Evolutionary conservation across 495 filamentous ascomycete species (phyloP), one percentile per base, ranked within the genome.

Genomic region (Neurospora sp.): DNA sequence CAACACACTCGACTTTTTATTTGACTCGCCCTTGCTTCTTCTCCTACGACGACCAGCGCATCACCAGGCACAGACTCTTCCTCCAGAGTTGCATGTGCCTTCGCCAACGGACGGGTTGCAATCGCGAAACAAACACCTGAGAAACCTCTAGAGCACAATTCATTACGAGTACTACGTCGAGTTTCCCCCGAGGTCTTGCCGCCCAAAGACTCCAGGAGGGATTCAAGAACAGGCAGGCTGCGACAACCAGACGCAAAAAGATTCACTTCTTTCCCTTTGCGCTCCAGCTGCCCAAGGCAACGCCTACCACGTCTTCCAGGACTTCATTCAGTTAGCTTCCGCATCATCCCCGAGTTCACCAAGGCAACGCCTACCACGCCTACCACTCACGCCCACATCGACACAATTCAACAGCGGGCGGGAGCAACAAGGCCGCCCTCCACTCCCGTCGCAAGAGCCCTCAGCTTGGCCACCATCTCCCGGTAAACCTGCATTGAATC

Each of bases 21-120:
- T 41, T 46, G 35, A 38, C 39, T 70, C 69, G 69, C 69, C 69
- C 69, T 41, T 70, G n/a, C 69, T 70, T 39, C 69, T 70, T 70
- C 69, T 44, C 27, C n/a, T 70, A 39, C 69, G 9, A 31, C 20
- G 69, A 20, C 69, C 69, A 39, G 39, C 35, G n/a, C 35, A 70
- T 66, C 27, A 35, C 27, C 54, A 62, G 27, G 27, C 27, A 3
- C 54, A 35, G 7, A 35, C 54, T 62, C 27, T 35, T 66, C 27
- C 23, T 54, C 6, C 23, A 16, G 23, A 62, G 54, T 62, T 62
- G 54, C 11, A 62, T 31, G 54, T 31, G 23, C 54, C 23, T 70
- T 38, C 35, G 35, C 69, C n/a, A 38, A 70, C 69, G 11, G 69
- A 70, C 69, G 35, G 69, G 10, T 41, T 38, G 39, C 37, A 14